phyloP scores from a whole-genome alignment of 2,329 filamentous ascomycete species.

The Pseudogymnoascus sp. region DNA sequence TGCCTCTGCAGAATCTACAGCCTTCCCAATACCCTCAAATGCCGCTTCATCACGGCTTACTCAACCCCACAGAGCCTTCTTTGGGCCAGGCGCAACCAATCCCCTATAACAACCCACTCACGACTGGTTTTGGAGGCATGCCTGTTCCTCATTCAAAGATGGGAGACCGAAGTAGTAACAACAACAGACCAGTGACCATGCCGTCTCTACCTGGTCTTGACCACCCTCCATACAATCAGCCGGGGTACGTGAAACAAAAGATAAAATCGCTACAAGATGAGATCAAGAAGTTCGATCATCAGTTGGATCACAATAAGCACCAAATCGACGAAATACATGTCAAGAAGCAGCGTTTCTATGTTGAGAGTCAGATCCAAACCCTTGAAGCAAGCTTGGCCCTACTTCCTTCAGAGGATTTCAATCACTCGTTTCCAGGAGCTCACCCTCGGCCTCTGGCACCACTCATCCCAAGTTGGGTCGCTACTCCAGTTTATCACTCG shows the following conservation, averaged over 20 bases:
- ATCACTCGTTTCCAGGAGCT: background rate
- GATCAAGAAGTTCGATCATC: constrained; percentile 52
- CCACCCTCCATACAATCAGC: background rate
- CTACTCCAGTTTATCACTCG: background rate
- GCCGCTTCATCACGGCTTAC: background rate
- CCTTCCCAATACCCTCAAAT: constrained; percentile 14
- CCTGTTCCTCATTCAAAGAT: background rate
- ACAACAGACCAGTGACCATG: background rate
- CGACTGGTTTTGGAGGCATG: background rate
- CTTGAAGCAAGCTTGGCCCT: constrained; percentile 22
- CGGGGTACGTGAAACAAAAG: constrained; percentile 19
- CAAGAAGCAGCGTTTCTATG: constrained; percentile 37
- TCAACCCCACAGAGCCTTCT: background rate
- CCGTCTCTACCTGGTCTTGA: background rate
- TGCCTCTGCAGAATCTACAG: constrained; percentile 14
- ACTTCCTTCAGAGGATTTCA: background rate
- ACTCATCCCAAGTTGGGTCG: background rate
- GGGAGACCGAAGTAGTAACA: background rate
- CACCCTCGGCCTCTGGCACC: background rate
- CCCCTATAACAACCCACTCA: background rate
- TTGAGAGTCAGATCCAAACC: constrained; percentile 33
- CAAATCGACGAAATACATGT: constrained; percentile 54
- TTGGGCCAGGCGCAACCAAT: background rate
- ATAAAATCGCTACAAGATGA: constrained; percentile 39
- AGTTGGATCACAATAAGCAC: constrained; percentile 55